Percentiles rank a stretch among this genome's conserved stretches.
Conservation (phyloP, 345 rosid genomes). For the Camelina neglecta region DNA sequence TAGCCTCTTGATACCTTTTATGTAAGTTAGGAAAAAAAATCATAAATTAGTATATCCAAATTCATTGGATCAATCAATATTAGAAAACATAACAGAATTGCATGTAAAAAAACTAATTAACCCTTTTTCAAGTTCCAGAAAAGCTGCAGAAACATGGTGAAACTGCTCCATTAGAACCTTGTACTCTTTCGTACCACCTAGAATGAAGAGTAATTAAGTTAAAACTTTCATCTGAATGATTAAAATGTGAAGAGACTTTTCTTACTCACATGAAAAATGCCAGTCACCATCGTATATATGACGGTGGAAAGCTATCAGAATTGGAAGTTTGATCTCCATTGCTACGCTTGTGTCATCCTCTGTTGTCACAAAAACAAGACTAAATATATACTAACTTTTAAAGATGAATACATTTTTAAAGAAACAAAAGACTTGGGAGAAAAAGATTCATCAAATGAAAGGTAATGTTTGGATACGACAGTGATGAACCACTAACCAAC, state of each 20-base stretch:
- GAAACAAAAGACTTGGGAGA: neutral
- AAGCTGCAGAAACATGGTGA: conserved; percentile 78
- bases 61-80: neutral
- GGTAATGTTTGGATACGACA: neutral
- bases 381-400: neutral
- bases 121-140: conserved; percentile 74
- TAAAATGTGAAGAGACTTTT: neutral
- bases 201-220: conserved; percentile 6
- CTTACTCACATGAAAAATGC: conserved; percentile 81
- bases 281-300: conserved; percentile 71
- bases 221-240: neutral
- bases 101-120: conserved; percentile 34
- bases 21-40: neutral
- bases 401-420: neutral
- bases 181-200: conserved; percentile 80
- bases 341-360: conserved; percentile 96
- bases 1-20: conserved; percentile 75
- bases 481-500: conserved; percentile 64
- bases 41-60: neutral
- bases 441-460: neutral
- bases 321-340: conserved; percentile 80
- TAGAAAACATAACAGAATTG: neutral
- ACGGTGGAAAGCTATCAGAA: conserved; percentile 68
- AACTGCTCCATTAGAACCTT: conserved; percentile 88
- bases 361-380: conserved; percentile 44